These are phyloP conservation scores for Diaporthe amygdali DNA, from an alignment of 2,329 filamentous ascomycete genomes.

Conservation along the genomic window DNA sequence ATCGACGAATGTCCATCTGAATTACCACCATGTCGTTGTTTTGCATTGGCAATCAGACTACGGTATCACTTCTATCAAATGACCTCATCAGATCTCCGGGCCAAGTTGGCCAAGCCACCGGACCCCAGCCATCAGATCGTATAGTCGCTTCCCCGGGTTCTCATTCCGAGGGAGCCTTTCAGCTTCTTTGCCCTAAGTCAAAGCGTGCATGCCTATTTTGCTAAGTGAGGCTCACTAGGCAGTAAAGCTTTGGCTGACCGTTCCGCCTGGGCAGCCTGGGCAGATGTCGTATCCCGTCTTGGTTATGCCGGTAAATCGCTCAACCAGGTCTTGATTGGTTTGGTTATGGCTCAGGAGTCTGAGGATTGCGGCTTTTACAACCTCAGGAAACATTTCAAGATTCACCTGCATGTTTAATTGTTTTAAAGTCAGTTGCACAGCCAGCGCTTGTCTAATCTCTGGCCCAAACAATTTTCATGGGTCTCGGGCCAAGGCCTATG, in stretches of 20 bases:
- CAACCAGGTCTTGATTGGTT: conserved; percentile 1
- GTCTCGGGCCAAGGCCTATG: background rate
- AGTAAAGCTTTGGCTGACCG: background rate
- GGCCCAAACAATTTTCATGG: background rate
- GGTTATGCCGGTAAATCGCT: conserved; percentile 3
- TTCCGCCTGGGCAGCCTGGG: conserved; percentile 8
- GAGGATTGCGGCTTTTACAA: background rate
- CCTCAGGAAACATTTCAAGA: background rate
- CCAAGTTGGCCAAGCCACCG: conserved; percentile 8
- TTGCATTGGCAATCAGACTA: conserved; percentile 1
- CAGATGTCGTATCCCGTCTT: background rate
- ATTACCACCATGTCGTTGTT: background rate
- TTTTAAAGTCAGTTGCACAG: background rate
- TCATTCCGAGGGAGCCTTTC: background rate
- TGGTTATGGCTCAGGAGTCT: background rate
- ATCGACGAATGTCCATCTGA: background rate
- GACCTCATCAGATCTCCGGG: conserved; percentile 4
- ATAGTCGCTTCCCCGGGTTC: background rate
- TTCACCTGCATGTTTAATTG: background rate
- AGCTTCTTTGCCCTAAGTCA: background rate
- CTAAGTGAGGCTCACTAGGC: background rate
- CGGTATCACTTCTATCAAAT: background rate
- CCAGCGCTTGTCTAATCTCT: background rate
- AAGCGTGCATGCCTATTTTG: background rate
- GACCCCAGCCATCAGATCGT: background rate